Conservation (phyloP, 495 filamentous ascomycete species). For the Trichoderma parareesei region DNA sequence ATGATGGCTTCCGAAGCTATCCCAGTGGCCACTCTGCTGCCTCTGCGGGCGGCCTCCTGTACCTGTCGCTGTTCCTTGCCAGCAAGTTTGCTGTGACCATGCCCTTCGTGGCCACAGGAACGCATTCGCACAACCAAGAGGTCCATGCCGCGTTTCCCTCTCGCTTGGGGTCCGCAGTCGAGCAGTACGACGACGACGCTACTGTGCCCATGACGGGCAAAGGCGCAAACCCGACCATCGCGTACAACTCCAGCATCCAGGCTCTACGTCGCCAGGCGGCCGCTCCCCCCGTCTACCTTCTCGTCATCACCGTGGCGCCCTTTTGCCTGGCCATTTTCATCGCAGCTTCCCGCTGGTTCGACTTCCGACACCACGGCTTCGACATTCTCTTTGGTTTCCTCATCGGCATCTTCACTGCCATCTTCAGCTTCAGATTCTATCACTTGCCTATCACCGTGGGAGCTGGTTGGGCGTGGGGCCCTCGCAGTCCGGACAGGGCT, state of each 20-base stretch:
- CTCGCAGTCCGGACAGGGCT: constrained; percentile 41
- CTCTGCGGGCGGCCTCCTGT: constrained; percentile 73
- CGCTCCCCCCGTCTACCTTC: constrained; percentile 60
- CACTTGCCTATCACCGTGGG: constrained; percentile 59
- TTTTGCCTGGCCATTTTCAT: constrained; percentile 48
- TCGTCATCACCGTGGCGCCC: constrained; percentile 58
- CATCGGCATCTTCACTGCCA: constrained; percentile 45
- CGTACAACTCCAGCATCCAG: constrained; percentile 9
- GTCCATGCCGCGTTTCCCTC: constrained; percentile 42
- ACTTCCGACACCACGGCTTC: constrained; percentile 83
- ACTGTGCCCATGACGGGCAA: neutral
- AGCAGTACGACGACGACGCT: constrained; percentile 1
- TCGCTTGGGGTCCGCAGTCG: constrained; percentile 21
- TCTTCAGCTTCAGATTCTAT: constrained; percentile 47
- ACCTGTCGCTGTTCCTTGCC: constrained; percentile 62
- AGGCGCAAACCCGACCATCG: neutral
- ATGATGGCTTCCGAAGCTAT: constrained; percentile 83
- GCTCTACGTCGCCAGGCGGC: constrained; percentile 54
- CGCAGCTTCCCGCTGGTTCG: constrained; percentile 57
- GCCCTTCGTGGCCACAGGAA: constrained; percentile 45
- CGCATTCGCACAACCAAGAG: constrained; percentile 25
- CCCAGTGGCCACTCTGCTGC: constrained; percentile 59
- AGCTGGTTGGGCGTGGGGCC: constrained; percentile 50
- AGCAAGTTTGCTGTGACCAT: constrained; percentile 52
- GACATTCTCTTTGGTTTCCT: constrained; percentile 74